phyloP scores from a whole-genome alignment of 148 eudicot genomes.

The Chenopodium berlandieri region DNA sequence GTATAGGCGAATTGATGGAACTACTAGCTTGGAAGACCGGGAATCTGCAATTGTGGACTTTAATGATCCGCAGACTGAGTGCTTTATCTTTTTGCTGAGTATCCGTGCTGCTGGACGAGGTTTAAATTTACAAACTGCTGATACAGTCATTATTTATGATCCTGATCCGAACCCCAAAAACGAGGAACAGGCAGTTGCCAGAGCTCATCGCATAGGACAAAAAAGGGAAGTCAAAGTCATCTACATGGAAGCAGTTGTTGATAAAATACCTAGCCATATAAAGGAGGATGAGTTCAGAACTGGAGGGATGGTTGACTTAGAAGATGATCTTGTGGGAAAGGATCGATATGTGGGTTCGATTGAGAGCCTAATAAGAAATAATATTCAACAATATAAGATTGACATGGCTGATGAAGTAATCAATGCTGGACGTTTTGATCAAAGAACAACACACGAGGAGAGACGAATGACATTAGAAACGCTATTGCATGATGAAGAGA shows the following conservation, averaged over 20 bases:
- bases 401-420: slow-evolving; percentile 99
- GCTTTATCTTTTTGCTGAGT: slow-evolving; percentile 94
- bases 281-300: slow-evolving; percentile 86
- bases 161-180: slow-evolving; percentile 99
- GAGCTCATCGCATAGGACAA: slow-evolving; percentile 99
- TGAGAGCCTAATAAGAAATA: slow-evolving; percentile 89
- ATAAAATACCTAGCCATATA: slow-evolving; percentile 83
- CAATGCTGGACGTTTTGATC: slow-evolving; percentile 99
- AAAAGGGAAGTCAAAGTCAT: slow-evolving; percentile 96
- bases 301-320: slow-evolving; percentile 75
- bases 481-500: slow-evolving; percentile 94
- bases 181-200: slow-evolving; percentile 99
- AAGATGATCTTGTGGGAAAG: slow-evolving; percentile 97
- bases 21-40: slow-evolving; percentile 93
- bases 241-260: slow-evolving; percentile 97
- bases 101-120: slow-evolving; percentile 99
- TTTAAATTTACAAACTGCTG: slow-evolving; percentile 93
- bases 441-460: slow-evolving; percentile 97
- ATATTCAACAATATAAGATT: slow-evolving; percentile 97
- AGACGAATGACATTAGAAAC: slow-evolving; percentile 89
- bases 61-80: slow-evolving; percentile 69
- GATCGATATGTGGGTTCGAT: slow-evolving; percentile 96
- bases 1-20: slow-evolving; percentile 92
- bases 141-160: slow-evolving; percentile 93
- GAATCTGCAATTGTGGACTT: slow-evolving; percentile 96